A percentile compares a stretch with the other conserved stretches of the same genome.
phyloP scores from a whole-genome alignment of 2,329 filamentous ascomycete genomes.

The Xylaria digitata region DNA sequence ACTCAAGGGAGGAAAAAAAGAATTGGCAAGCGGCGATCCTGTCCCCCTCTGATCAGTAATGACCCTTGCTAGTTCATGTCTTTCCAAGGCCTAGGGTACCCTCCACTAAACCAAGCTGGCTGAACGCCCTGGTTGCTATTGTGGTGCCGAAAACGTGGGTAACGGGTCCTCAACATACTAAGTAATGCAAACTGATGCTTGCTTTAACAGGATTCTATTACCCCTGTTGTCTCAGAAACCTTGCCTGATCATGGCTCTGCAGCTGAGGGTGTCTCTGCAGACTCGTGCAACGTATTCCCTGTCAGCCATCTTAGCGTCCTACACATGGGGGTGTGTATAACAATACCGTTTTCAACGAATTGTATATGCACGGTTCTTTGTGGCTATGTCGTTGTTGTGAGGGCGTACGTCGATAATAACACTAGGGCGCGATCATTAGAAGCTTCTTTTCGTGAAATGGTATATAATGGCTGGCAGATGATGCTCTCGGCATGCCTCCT shows the following conservation, averaged over 20 bases:
- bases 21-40: slow-evolving; percentile 31
- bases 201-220: slow-evolving; percentile 35
- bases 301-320: slow-evolving; percentile 37
- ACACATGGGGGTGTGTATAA: slow-evolving; percentile 33
- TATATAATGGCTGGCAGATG: slow-evolving; percentile 33
- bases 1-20: slow-evolving; percentile 16
- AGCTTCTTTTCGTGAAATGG: slow-evolving; percentile 29
- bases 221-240: slow-evolving; percentile 34
- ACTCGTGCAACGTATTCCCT: slow-evolving; percentile 21
- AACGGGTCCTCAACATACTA: slow-evolving; percentile 10
- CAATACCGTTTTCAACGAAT: neutral
- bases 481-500: slow-evolving; percentile 10
- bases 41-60: slow-evolving; percentile 17
- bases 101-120: slow-evolving; percentile 9
- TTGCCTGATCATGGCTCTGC: slow-evolving; percentile 35
- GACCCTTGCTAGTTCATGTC: slow-evolving; percentile 26
- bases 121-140: slow-evolving; percentile 11
- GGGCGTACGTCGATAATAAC: slow-evolving; percentile 27
- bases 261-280: slow-evolving; percentile 37
- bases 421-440: slow-evolving; percentile 29
- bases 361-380: slow-evolving; percentile 37
- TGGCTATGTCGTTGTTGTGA: slow-evolving; percentile 25
- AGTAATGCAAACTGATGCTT: slow-evolving; percentile 19
- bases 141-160: slow-evolving; percentile 35
- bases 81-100: neutral